A percentile compares a stretch with the other conserved stretches of the same genome.
Conservation (phyloP, 176 grass and related monocot species). For the Elaeis guineensis region DNA sequence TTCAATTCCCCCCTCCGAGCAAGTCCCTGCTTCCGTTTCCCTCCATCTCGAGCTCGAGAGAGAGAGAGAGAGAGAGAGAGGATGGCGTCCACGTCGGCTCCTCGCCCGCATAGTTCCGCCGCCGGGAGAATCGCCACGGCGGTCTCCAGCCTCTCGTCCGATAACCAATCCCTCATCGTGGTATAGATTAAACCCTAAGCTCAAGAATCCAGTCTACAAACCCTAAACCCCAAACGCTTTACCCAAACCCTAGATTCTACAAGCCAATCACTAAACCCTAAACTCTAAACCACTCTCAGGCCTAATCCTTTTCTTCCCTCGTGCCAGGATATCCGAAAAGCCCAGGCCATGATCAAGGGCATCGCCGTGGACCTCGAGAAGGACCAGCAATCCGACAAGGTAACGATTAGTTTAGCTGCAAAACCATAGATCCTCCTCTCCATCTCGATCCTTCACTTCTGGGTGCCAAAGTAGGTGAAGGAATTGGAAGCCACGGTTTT, state of each 20-base stretch:
- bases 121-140: constrained; percentile 34
- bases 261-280: constrained; percentile 24
- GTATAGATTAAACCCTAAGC: constrained; percentile 39
- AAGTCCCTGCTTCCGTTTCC: not conserved
- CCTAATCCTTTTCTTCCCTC: not conserved
- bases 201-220: constrained; percentile 15
- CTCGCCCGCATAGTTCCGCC: not conserved
- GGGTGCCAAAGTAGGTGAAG: constrained; percentile 44
- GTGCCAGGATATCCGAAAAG: constrained; percentile 75
- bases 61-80: no score
- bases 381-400: constrained; percentile 41
- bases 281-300: constrained; percentile 6
- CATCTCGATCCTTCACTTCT: not conserved
- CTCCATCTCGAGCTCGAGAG: not conserved
- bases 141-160: constrained; percentile 26
- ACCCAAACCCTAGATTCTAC: no score
- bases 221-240: constrained; percentile 25
- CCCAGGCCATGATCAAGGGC: constrained; percentile 41
- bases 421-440: constrained; percentile 5
- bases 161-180: constrained; percentile 40
- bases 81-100: constrained; percentile 27
- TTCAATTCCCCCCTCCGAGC: no score
- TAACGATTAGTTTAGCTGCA: not conserved
- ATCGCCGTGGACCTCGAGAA: constrained; percentile 65
- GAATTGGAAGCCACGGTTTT: constrained; percentile 39